Evolutionary conservation across 768 basidiomycete genomes (phyloP), one percentile per base, ranked within the genome.

Genomic region (Cyclocybe cylindracea): DNA sequence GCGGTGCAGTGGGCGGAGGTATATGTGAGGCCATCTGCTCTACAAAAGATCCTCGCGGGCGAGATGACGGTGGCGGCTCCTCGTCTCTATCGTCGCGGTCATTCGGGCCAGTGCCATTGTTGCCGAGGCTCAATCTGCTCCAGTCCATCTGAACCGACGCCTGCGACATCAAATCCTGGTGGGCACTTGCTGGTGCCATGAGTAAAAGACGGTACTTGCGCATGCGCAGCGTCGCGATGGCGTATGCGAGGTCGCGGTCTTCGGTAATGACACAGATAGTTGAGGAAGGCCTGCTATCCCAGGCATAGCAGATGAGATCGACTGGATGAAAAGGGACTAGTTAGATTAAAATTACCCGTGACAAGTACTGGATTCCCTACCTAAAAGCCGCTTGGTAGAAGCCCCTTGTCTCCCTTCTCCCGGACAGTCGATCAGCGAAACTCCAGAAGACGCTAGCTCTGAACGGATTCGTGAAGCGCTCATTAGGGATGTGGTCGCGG

Each of bases 181-280:
- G 75, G 3, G 70, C 63, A 7, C 64, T 66, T 11, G 69, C 64
- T 31, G 70, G 74, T n/a, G 74, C 72, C 39, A 87, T 66, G 19
- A 86, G 55, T 41, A 85, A 68, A 34, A 86, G 75, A 13, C 70
- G 67, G 61, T 82, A 84, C 40, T 69, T 68, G 51, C 84, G 77
- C 46, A 82, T 71, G 32, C 80, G 77, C 42, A 88, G 67, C 34
- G 73, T 70, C 1, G 85, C 80, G 40, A 86, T 64, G n/a, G 80
- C 79, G 60, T 86, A 87, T 4, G 79, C 78, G 57, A 86, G 82
- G 62, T 87, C 86, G 38, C 84, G 75, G 65, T 89, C 85, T 13
- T 81, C 84, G 0, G 86, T 77, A 58, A 89, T 83, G 35, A 89
- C 70, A 39, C 87, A 66, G 57, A 86, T 67, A 11, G 84, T 85